A percentile compares a stretch with the other conserved stretches of the same genome.
Evolutionary conservation across 805 yeast genomes (phyloP).

Genomic region (Candida verbasci): DNA sequence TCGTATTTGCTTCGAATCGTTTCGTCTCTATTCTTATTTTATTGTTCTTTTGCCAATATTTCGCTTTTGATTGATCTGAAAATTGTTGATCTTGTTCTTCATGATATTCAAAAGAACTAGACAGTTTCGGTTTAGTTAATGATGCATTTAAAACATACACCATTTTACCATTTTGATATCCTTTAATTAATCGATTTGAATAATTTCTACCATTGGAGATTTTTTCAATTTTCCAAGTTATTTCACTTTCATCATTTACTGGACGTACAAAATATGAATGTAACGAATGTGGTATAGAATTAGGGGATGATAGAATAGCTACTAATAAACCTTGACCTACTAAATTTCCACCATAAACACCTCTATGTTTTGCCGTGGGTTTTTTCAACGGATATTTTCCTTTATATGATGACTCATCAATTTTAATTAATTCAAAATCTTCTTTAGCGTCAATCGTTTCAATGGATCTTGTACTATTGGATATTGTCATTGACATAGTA

Average conservation of each 20-base stretch:
- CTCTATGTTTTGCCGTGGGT: constrained; percentile 27
- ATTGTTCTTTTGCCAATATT: background rate
- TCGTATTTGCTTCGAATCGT: background rate
- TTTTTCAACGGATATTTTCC: constrained; percentile 25
- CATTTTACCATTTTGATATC: constrained; percentile 20
- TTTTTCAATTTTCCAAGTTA: constrained; percentile 28
- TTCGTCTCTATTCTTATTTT: background rate
- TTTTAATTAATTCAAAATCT: constrained; percentile 15
- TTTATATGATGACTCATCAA: constrained; percentile 13
- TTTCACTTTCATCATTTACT: constrained; percentile 11
- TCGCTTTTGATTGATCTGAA: background rate
- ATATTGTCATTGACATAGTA: no score
- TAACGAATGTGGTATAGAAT: constrained; percentile 32
- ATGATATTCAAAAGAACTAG: constrained; percentile 1
- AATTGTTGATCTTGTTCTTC: background rate
- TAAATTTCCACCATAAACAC: constrained; percentile 39
- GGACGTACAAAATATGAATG: constrained; percentile 28
- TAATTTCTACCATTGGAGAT: constrained; percentile 34
- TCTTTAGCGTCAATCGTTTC: background rate
- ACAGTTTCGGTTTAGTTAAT: constrained; percentile 11
- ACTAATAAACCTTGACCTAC: constrained; percentile 37
- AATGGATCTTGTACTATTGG: background rate
- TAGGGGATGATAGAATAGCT: constrained; percentile 31
- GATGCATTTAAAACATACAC: constrained; percentile 28
- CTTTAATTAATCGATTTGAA: constrained; percentile 28